These are phyloP conservation scores for Kalmanozyma brasiliensis DNA, from an alignment of 1,284 basidiomycete genomes.

Conservation along the genomic window DNA sequence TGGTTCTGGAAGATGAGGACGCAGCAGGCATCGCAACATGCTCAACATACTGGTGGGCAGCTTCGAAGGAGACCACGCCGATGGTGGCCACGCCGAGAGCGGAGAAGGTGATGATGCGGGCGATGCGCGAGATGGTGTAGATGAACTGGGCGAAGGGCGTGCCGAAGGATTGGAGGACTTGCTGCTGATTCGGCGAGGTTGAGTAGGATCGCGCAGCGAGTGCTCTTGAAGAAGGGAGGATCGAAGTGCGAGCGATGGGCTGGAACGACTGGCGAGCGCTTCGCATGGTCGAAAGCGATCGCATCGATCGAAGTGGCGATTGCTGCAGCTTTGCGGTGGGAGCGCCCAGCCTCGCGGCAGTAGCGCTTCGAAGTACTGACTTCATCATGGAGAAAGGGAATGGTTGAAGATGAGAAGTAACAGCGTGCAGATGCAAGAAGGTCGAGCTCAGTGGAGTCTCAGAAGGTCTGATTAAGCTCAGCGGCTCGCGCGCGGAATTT, in stretches of 20 bases:
- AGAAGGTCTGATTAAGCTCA: neutral
- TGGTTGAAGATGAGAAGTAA: neutral
- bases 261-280: neutral
- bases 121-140: slow-evolving; percentile 57
- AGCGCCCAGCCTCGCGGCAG: neutral
- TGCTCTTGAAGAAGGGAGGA: neutral
- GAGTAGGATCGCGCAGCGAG: slow-evolving; percentile 26
- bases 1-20: slow-evolving; percentile 6
- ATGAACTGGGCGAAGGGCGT: slow-evolving; percentile 62
- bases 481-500: slow-evolving; percentile 5
- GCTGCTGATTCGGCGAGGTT: slow-evolving; percentile 45
- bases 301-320: neutral
- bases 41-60: slow-evolving; percentile 64
- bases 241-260: neutral
- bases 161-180: slow-evolving; percentile 51
- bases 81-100: slow-evolving; percentile 48
- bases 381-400: slow-evolving; percentile 18
- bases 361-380: slow-evolving; percentile 2
- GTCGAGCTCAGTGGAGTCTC: neutral
- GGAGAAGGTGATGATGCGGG: slow-evolving; percentile 60
- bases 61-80: slow-evolving; percentile 54
- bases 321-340: slow-evolving; percentile 1
- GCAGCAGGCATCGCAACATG: slow-evolving; percentile 51
- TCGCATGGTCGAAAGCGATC: slow-evolving; percentile 3
- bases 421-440: slow-evolving; percentile 4